Base-by-base conservation (phyloP, 108 stramenopile species). In the Stephanodiscus minutulus region DNA sequence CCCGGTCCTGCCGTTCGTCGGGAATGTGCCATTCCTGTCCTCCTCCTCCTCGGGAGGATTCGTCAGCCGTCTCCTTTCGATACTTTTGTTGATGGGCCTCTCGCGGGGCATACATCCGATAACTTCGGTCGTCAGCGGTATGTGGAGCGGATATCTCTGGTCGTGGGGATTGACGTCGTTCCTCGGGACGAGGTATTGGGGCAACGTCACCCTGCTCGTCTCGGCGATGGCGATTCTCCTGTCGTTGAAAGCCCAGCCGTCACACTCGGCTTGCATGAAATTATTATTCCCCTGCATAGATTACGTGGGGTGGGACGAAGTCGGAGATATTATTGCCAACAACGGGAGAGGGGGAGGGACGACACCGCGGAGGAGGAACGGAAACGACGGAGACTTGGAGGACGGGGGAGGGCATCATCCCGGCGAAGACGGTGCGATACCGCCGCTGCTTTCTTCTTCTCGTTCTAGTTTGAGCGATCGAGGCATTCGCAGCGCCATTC, bases 181-280 rank as follows among this genome's bases (percentile, higher is more conserved):
- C 67, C 69, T 87, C 17, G 79, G 66, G n/a, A 70, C 80, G 60
- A 61, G 53, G n/a, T 83, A 83, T 59, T 87, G 87, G 87, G 68
- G 77, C 27, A 73, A 79, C 61, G 36, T 22, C 8, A 37, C 70
- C 46, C 21, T 81, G 24, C 48, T 50, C 20, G n/a, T 22, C 28
- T 39, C 74, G 62, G 53, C 28, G 6, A 20, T 72, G 3, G 70
- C 72, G 9, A 61, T 73, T 7, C 37, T 78, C 13, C 22, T 82
- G 44, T 85, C 83, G 10, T 52, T 85, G 37, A 79, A 79, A 65
- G 56, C 80, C 12, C 60, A 69, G 43, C 28, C 64, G 41, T 53
- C 27, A 2, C 71, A 58, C 43, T 73, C 81, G 33, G 64, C 18
- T 20, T 71, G 59, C n/a, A 27, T 77, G 66, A 60, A 46, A 55